A percentile compares a stretch with the other conserved stretches of the same genome.
Evolutionary conservation across 2,329 filamentous ascomycete species (phyloP).

Genomic region (Phoma herbarum): DNA sequence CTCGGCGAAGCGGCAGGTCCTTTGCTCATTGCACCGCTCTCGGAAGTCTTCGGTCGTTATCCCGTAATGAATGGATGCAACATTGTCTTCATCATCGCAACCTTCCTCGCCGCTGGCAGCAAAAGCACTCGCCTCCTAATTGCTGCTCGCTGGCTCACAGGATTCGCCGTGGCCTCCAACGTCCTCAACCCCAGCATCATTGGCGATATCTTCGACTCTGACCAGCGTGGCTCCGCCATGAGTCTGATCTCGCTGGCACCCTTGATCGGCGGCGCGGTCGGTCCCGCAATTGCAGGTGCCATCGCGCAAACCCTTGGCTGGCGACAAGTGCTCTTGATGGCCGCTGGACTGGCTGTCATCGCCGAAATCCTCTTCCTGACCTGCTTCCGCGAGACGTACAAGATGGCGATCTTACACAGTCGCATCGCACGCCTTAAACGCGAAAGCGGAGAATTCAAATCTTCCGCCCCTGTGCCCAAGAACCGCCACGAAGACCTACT

Average conservation of each 20-base stretch:
- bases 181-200: constrained; percentile 71
- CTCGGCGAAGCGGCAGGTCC: constrained; percentile 49
- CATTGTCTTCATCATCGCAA: constrained; percentile 56
- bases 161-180: constrained; percentile 57
- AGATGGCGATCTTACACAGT: constrained; percentile 60
- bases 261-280: constrained; percentile 65
- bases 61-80: constrained; percentile 51
- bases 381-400: constrained; percentile 69
- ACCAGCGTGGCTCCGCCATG: constrained; percentile 67
- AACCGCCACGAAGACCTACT: constrained; percentile 30
- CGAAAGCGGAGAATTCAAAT: constrained; percentile 23
- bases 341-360: constrained; percentile 56
- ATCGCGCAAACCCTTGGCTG: constrained; percentile 66
- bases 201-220: constrained; percentile 68
- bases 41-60: constrained; percentile 45
- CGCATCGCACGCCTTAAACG: constrained; percentile 34
- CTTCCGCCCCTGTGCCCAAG: constrained; percentile 17
- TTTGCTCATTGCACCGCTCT: constrained; percentile 47
- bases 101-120: constrained; percentile 51
- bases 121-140: constrained; percentile 53
- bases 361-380: constrained; percentile 63
- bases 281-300: constrained; percentile 64
- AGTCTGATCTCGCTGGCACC: constrained; percentile 66
- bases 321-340: constrained; percentile 63
- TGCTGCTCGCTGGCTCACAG: constrained; percentile 55